Percentiles rank a stretch among this genome's conserved stretches.
Conservation (phyloP, 352 stramenopile genomes). For the Phytopythium boreale region DNA sequence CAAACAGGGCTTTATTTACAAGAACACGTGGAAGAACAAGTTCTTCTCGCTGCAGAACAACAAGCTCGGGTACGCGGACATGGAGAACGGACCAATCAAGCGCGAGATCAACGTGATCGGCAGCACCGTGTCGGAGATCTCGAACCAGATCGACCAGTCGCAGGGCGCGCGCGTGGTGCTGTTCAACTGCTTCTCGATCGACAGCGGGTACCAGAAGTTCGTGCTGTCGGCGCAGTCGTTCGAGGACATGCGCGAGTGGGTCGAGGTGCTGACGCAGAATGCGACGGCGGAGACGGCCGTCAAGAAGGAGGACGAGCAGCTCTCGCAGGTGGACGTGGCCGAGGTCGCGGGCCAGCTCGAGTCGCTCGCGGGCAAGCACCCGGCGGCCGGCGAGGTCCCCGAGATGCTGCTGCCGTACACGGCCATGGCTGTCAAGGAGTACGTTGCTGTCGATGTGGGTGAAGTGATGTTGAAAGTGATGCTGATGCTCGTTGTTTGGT, state of each 20-base stretch:
- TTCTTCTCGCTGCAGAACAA: constrained; percentile 88
- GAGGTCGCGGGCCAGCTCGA: constrained; percentile 79
- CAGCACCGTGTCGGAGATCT: constrained; percentile 73
- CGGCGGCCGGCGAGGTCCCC: constrained; percentile 58
- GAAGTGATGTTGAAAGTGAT: neutral
- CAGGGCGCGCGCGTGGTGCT: constrained; percentile 79
- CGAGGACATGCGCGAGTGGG: constrained; percentile 87
- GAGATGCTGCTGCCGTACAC: constrained; percentile 76
- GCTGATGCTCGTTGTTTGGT: neutral
- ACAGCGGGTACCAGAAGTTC: constrained; percentile 83
- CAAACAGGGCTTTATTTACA: constrained; percentile 90
- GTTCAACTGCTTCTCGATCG: constrained; percentile 85
- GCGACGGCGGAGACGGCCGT: constrained; percentile 75
- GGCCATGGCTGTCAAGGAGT: constrained; percentile 86
- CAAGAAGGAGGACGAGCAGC: constrained; percentile 69
- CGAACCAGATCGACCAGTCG: constrained; percentile 88
- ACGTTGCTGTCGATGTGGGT: constrained; percentile 20
- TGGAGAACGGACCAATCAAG: constrained; percentile 80
- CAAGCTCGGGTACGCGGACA: constrained; percentile 80
- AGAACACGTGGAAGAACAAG: constrained; percentile 88
- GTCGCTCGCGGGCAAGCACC: constrained; percentile 76
- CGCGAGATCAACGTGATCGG: constrained; percentile 87
- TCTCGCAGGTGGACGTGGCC: constrained; percentile 67
- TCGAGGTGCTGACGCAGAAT: constrained; percentile 85
- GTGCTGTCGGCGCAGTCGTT: constrained; percentile 80